Conservation (phyloP, 805 yeast genomes). For the Candida verbasci region DNA sequence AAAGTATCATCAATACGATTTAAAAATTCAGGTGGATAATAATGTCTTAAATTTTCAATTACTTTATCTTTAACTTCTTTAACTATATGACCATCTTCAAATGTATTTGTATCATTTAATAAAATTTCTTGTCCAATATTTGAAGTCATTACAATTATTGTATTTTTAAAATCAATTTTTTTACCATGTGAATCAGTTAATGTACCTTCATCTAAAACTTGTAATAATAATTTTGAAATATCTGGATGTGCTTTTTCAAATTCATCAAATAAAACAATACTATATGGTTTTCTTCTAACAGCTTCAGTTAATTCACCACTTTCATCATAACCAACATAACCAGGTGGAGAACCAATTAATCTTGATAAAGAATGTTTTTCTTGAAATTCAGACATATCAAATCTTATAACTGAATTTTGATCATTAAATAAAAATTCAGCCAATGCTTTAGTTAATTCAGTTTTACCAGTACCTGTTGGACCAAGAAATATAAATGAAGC, state of each 20-base stretch:
- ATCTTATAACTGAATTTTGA: conserved; percentile 78
- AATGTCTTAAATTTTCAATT: conserved; percentile 58
- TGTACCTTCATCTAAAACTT: conserved; percentile 92
- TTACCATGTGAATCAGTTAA: conserved; percentile 95
- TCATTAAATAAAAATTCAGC: conserved; percentile 92
- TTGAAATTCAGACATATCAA: conserved; percentile 98
- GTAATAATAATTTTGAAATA: conserved; percentile 83
- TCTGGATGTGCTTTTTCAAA: conserved; percentile 97
- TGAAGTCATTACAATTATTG: conserved; percentile 94
- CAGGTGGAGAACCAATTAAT: conserved; percentile 96
- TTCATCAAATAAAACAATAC: conserved; percentile 91
- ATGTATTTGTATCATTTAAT: conserved; percentile 56
- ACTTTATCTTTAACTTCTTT: conserved; percentile 54
- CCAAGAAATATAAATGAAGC: conserved; percentile 96
- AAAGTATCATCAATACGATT: conserved; percentile 93
- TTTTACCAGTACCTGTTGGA: conserved; percentile 98
- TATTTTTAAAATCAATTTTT: conserved; percentile 88
- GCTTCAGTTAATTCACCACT: conserved; percentile 97
- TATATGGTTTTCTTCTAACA: conserved; percentile 89
- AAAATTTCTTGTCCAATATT: conserved; percentile 93
- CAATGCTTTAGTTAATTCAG: conserved; percentile 88
- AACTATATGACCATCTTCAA: conserved; percentile 57
- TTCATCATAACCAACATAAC: conserved; percentile 93
- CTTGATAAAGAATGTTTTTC: conserved; percentile 90
- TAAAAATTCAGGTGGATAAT: conserved; percentile 92